phyloP scores from a whole-genome alignment of 2,329 filamentous ascomycete genomes.

The Amauroascus niger region DNA sequence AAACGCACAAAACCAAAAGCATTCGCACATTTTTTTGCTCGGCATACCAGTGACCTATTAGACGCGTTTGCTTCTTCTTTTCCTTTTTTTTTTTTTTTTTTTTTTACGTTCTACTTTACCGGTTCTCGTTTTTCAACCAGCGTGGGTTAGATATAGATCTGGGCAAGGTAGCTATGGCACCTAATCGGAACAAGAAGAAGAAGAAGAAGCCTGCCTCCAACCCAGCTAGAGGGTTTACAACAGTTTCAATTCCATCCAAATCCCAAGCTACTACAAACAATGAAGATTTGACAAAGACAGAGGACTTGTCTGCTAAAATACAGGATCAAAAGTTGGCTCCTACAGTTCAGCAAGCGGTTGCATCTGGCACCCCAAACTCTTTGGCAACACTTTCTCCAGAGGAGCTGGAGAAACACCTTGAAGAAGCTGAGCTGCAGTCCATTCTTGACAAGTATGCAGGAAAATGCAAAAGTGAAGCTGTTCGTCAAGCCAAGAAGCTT shows the following conservation, averaged over 20 bases:
- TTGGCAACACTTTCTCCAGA: slow-evolving; percentile 55
- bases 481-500: slow-evolving; percentile 64
- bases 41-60: too few relatives aligned
- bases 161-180: slow-evolving; percentile 13
- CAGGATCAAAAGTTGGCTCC: neutral
- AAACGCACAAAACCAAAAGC: neutral
- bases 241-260: slow-evolving; percentile 82
- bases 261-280: slow-evolving; percentile 47
- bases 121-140: too few relatives aligned
- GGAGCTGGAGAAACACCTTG: slow-evolving; percentile 79
- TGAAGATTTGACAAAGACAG: slow-evolving; percentile 16
- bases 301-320: neutral
- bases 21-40: too few relatives aligned
- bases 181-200: slow-evolving; percentile 60
- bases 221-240: slow-evolving; percentile 85
- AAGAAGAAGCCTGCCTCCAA: slow-evolving; percentile 87
- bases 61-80: too few relatives aligned
- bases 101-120: too few relatives aligned
- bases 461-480: slow-evolving; percentile 69
- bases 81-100: too few relatives aligned
- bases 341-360: slow-evolving; percentile 17
- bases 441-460: slow-evolving; percentile 73
- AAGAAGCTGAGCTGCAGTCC: slow-evolving; percentile 80
- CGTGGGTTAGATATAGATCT: too few relatives aligned
- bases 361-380: neutral